Conservation (phyloP, 495 filamentous ascomycete species). For the Ramalina intermedia region DNA sequence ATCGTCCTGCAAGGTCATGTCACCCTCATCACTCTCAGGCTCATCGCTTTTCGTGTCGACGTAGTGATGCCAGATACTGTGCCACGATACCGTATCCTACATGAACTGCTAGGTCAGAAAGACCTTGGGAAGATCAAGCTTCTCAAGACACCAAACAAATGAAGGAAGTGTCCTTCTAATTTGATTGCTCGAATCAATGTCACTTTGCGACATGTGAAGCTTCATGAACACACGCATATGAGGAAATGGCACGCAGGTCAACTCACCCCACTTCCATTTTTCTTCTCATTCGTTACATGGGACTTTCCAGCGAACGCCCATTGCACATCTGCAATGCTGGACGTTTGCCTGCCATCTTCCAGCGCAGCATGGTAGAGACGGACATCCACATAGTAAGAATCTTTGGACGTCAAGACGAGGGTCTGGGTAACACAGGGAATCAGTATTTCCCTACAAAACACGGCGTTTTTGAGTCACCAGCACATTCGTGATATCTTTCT, state of each 20-base stretch:
- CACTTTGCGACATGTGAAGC: too few relatives aligned
- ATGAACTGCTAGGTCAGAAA: too few relatives aligned
- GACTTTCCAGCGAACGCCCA: conserved; percentile 44
- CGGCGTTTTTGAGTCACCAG: neutral
- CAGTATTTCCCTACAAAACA: neutral
- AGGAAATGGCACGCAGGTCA: neutral
- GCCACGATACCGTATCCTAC: conserved; percentile 4
- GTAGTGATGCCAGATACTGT: conserved; percentile 36
- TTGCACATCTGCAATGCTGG: conserved; percentile 3
- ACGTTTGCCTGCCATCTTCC: conserved; percentile 4
- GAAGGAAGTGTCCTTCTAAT: neutral
- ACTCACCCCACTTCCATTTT: conserved; percentile 2
- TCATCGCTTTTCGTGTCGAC: conserved; percentile 31
- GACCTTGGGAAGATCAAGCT: too few relatives aligned
- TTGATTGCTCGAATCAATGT: neutral
- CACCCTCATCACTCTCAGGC: conserved; percentile 31
- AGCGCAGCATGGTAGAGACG: conserved; percentile 18
- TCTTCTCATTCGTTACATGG: neutral
- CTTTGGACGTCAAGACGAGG: conserved; percentile 32
- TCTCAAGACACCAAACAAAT: too few relatives aligned
- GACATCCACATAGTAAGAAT: conserved; percentile 35
- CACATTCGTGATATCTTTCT: too few relatives aligned
- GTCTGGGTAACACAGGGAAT: neutral
- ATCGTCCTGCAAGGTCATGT: conserved; percentile 28
- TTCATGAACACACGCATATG: too few relatives aligned